A percentile compares a stretch with the other conserved stretches of the same genome.
Conservation (phyloP, 257 asterid genomes). For the Coffea eugenioides region DNA sequence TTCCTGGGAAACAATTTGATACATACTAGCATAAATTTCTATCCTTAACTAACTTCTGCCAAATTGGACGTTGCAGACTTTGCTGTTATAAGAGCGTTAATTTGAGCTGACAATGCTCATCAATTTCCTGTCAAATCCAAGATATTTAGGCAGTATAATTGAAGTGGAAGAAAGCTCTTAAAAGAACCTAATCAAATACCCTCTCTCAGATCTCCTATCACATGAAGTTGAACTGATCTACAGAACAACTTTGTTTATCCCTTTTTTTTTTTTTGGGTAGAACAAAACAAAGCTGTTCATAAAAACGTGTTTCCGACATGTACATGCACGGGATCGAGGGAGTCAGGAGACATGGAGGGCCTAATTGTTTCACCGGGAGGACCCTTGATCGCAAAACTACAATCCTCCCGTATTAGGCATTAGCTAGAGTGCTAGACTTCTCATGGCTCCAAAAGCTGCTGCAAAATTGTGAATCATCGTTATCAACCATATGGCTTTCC, state of each 20-base stretch:
- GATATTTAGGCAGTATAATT: background rate
- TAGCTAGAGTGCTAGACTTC: conserved; percentile 10
- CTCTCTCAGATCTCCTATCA: background rate
- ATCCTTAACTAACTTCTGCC: no score
- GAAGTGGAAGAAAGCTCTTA: background rate
- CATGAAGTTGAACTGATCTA: background rate
- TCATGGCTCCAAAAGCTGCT: conserved; percentile 34
- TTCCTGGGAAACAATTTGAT: no score
- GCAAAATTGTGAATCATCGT: conserved; percentile 24
- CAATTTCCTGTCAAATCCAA: background rate
- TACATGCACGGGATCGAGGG: background rate
- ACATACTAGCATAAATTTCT: no score
- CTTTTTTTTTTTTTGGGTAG: no score
- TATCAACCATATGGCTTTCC: background rate
- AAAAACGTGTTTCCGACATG: background rate
- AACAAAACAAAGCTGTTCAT: background rate
- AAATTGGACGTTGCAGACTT: no score
- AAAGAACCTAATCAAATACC: background rate
- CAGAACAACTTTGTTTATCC: no score
- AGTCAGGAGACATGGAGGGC: no score
- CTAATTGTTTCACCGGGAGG: background rate
- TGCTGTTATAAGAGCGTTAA: no score
- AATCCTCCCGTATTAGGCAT: background rate
- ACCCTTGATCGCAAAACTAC: conserved; percentile 8
- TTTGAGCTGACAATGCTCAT: background rate